Percentiles rank a stretch among this genome's conserved stretches.
phyloP scores from a whole-genome alignment of 495 filamentous ascomycete genomes.

The Aspergillus indologenus region DNA sequence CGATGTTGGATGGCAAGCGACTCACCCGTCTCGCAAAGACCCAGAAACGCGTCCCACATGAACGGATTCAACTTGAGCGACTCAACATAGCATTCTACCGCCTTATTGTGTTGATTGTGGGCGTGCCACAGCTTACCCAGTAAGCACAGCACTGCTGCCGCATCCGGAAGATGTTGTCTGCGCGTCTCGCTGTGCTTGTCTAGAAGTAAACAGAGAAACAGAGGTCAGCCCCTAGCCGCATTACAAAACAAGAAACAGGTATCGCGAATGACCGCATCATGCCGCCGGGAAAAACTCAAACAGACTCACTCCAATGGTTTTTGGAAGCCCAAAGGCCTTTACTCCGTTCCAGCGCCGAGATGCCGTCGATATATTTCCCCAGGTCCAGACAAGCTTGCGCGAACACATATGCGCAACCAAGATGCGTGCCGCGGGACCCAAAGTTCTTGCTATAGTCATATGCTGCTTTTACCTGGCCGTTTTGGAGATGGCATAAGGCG shows the following conservation, averaged over 20 bases:
- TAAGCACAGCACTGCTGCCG: slow-evolving; percentile 73
- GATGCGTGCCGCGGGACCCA: slow-evolving; percentile 64
- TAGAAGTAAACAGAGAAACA: slow-evolving; percentile 31
- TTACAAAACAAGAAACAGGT: not conserved
- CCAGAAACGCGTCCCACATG: slow-evolving; percentile 95
- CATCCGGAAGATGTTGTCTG: slow-evolving; percentile 71
- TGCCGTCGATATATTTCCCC: slow-evolving; percentile 74
- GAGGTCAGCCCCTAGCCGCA: slow-evolving; percentile 4
- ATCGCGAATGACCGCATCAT: not conserved
- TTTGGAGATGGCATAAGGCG: slow-evolving; percentile 75
- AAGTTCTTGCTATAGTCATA: slow-evolving; percentile 66
- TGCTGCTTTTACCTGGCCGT: slow-evolving; percentile 71
- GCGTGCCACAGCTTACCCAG: slow-evolving; percentile 84
- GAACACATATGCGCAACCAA: slow-evolving; percentile 89
- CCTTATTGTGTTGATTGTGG: slow-evolving; percentile 74
- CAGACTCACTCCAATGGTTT: slow-evolving; percentile 64
- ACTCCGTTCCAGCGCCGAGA: slow-evolving; percentile 73
- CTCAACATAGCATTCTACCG: slow-evolving; percentile 79
- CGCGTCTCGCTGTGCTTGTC: slow-evolving; percentile 65
- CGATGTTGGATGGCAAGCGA: slow-evolving; percentile 6
- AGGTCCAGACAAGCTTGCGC: slow-evolving; percentile 82
- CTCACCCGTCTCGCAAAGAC: slow-evolving; percentile 68
- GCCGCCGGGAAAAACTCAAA: not conserved
- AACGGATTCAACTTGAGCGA: slow-evolving; percentile 89
- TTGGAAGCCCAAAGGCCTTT: slow-evolving; percentile 66